Evolutionary conservation across 805 yeast genomes (phyloP).

Genomic region (Candida palmyrensis): DNA sequence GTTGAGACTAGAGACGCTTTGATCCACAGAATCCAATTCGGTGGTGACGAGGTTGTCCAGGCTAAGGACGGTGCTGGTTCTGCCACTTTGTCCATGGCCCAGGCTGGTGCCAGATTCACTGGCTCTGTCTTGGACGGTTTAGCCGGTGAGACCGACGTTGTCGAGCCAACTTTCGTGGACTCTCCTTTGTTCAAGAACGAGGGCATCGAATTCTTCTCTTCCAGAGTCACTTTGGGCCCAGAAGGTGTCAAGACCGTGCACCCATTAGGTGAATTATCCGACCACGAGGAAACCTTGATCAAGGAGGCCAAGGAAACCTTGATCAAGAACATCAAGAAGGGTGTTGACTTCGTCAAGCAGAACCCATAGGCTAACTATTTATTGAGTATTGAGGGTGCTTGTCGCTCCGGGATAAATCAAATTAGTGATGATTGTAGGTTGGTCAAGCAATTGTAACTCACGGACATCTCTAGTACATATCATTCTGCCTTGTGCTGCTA

Average conservation of each 20-base stretch:
- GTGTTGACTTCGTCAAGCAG: constrained; percentile 77
- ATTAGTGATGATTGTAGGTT: no score
- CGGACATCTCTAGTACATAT: no score
- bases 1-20: constrained; percentile 41
- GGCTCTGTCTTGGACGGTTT: constrained; percentile 60
- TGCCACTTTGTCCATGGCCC: constrained; percentile 90
- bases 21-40: constrained; percentile 87
- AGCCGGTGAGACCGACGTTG: constrained; percentile 57
- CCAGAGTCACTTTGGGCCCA: constrained; percentile 89
- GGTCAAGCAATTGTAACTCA: no score
- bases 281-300: constrained; percentile 81
- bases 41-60: constrained; percentile 93
- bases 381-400: no score
- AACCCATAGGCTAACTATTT: constrained; percentile 61
- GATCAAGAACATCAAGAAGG: constrained; percentile 88
- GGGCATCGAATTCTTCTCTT: constrained; percentile 96
- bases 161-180: constrained; percentile 71
- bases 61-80: constrained; percentile 95
- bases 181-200: constrained; percentile 77
- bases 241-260: constrained; percentile 83
- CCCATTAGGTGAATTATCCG: constrained; percentile 65
- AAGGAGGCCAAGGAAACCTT: constrained; percentile 82
- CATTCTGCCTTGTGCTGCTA: no score
- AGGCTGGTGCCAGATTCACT: constrained; percentile 79
- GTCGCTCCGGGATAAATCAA: no score